Evolutionary conservation across 2,329 filamentous ascomycete species (phyloP).

Genomic region (Macrophomina pseudophaseolina): DNA sequence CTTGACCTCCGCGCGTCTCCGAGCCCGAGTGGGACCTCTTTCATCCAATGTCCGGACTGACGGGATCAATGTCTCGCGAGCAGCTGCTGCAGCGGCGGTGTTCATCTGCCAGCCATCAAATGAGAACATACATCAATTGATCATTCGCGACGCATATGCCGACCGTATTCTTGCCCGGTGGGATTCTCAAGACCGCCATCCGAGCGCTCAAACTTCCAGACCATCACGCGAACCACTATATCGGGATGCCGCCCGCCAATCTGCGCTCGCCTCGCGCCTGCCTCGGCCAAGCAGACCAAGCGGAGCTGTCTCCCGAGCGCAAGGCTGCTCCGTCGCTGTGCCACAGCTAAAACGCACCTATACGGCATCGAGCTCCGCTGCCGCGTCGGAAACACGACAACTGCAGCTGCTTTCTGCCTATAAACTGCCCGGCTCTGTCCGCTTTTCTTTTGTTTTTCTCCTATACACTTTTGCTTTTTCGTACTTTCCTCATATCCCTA

Average conservation of each 20-base stretch:
- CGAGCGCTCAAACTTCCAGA: background rate
- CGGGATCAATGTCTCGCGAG: background rate
- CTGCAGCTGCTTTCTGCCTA: background rate
- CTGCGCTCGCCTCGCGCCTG: background rate
- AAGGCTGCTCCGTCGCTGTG: background rate
- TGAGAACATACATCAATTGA: too few species aligned
- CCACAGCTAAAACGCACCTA: background rate
- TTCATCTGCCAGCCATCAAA: too few species aligned
- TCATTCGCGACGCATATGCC: too few species aligned
- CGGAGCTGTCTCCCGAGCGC: background rate
- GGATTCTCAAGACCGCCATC: too few species aligned
- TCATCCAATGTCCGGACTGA: background rate
- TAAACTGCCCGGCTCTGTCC: background rate
- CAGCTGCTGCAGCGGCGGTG: background rate
- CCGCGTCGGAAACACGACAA: background rate
- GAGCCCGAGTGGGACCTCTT: background rate
- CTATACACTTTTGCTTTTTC: background rate
- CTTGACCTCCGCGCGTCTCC: slow-evolving; percentile 5
- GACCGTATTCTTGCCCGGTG: too few species aligned
- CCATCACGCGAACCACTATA: background rate
- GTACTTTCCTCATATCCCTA: background rate
- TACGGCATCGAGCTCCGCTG: background rate
- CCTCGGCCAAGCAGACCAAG: background rate
- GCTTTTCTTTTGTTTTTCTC: background rate
- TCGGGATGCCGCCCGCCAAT: background rate